Percentiles rank a stretch among this genome's conserved stretches.
These are phyloP conservation scores for Fusarium oligoseptatum DNA, from an alignment of 2,329 filamentous ascomycete species.

Conservation along the genomic window DNA sequence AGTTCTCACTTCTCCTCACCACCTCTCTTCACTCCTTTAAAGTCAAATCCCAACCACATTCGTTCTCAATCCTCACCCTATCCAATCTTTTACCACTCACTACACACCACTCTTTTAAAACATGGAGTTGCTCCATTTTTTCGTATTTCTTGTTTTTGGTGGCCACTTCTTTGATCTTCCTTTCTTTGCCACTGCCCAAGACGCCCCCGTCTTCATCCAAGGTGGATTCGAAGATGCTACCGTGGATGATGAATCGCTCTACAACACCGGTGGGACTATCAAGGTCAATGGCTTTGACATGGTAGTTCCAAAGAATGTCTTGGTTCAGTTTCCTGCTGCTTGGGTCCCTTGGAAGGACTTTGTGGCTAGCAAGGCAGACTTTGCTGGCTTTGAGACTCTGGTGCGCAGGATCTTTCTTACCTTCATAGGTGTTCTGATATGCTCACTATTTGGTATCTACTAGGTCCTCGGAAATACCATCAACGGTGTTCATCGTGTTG, in stretches of 20 bases:
- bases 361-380: conserved; percentile 47
- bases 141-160: conserved; percentile 4
- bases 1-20: background rate
- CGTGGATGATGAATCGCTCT: conserved; percentile 48
- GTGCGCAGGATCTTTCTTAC: conserved; percentile 35
- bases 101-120: background rate
- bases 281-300: conserved; percentile 60
- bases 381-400: conserved; percentile 53
- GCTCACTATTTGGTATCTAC: background rate
- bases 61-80: background rate
- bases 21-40: background rate
- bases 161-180: conserved; percentile 4
- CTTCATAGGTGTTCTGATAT: background rate
- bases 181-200: conserved; percentile 6
- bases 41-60: background rate
- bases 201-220: conserved; percentile 48
- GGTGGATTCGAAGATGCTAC: conserved; percentile 51
- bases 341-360: conserved; percentile 58
- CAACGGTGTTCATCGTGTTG: conserved; percentile 50
- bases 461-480: conserved; percentile 55
- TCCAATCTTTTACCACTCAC: background rate
- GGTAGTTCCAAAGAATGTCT: conserved; percentile 62
- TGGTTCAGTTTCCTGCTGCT: conserved; percentile 58
- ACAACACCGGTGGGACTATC: conserved; percentile 61
- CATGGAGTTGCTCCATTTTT: conserved; percentile 1